Evolutionary conservation across 805 yeast genomes (phyloP).

Genomic region (Dipodascus albidus): DNA sequence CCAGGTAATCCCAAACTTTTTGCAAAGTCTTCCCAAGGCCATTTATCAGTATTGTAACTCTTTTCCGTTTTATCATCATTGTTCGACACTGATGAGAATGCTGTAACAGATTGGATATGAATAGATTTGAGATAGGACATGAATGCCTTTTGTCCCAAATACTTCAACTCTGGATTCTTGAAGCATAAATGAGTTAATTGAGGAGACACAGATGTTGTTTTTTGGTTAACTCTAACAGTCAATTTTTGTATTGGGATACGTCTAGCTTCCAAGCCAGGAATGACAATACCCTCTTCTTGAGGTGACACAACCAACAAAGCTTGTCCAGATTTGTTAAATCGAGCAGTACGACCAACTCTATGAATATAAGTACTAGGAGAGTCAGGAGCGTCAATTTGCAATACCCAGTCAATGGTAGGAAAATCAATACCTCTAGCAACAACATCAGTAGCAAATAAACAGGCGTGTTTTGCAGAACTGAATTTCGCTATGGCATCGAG

Average conservation of each 20-base stretch:
- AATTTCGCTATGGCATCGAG: conserved; percentile 73
- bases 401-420: conserved; percentile 74
- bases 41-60: conserved; percentile 62
- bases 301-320: conserved; percentile 77
- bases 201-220: conserved; percentile 59
- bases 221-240: conserved; percentile 62
- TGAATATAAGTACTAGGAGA: conserved; percentile 73
- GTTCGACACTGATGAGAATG: not conserved
- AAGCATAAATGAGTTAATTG: conserved; percentile 86
- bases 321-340: conserved; percentile 78
- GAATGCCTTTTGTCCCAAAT: conserved; percentile 91
- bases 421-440: conserved; percentile 97
- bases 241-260: conserved; percentile 61
- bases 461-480: conserved; percentile 65
- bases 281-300: conserved; percentile 66
- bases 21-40: conserved; percentile 80
- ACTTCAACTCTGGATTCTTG: conserved; percentile 83
- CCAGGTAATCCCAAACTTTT: conserved; percentile 88
- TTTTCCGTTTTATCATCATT: conserved; percentile 54
- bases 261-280: conserved; percentile 47
- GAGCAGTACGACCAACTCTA: conserved; percentile 92
- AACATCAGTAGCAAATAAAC: conserved; percentile 85
- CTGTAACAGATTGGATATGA: conserved; percentile 41
- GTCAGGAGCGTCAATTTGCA: conserved; percentile 70
- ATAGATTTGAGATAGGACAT: conserved; percentile 82